Evolutionary conservation across 805 yeast genomes (phyloP).

Genomic region (Yarrowia osloensis): DNA sequence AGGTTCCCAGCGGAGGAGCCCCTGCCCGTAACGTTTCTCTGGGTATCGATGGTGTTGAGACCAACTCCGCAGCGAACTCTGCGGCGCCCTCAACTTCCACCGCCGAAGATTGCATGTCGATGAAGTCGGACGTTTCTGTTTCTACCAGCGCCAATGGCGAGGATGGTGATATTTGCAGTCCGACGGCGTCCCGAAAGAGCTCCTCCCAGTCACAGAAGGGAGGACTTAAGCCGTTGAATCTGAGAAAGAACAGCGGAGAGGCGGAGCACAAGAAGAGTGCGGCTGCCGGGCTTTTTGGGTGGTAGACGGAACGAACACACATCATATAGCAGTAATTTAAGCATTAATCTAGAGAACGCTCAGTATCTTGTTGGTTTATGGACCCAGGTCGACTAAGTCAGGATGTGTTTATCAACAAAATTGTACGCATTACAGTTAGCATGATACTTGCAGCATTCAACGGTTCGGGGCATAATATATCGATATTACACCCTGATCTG

Average conservation of each 20-base stretch:
- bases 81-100: slow-evolving; percentile 19
- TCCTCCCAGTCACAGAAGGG: slow-evolving; percentile 6
- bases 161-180: slow-evolving; percentile 9
- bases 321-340: slow-evolving; percentile 18
- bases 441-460: neutral
- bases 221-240: slow-evolving; percentile 17
- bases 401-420: neutral
- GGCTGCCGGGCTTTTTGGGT: slow-evolving; percentile 26
- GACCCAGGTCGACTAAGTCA: too few relatives aligned
- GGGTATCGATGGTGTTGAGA: slow-evolving; percentile 26
- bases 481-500: neutral
- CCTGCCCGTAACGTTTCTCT: slow-evolving; percentile 13
- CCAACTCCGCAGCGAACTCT: slow-evolving; percentile 22
- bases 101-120: slow-evolving; percentile 25
- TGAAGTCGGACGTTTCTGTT: slow-evolving; percentile 20
- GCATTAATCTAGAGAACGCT: too few relatives aligned
- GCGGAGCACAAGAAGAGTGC: neutral
- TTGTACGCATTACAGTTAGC: neutral
- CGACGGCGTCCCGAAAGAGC: slow-evolving; percentile 20
- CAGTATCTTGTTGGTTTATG: too few relatives aligned
- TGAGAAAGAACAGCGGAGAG: slow-evolving; percentile 21
- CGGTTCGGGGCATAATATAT: neutral
- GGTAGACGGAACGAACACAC: slow-evolving; percentile 5
- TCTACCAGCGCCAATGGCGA: slow-evolving; percentile 3
- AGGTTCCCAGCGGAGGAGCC: neutral